Evolutionary conservation across 2,329 filamentous ascomycete genomes (phyloP).

Genomic region (Verticillium alfalfae): DNA sequence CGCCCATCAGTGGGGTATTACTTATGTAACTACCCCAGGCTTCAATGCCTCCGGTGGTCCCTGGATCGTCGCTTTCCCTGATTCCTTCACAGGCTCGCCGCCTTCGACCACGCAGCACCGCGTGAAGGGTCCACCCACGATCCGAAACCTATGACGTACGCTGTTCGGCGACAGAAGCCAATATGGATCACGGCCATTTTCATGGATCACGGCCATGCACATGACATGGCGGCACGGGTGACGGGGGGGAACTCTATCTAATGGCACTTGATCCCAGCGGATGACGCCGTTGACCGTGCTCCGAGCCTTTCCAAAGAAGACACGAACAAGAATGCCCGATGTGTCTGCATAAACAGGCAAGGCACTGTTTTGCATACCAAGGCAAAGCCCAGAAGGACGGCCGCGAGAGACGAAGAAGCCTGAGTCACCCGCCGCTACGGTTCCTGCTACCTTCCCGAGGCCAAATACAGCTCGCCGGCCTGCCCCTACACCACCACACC

Average conservation of each 20-base stretch:
- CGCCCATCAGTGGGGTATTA: too few relatives aligned
- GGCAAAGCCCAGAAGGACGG: neutral
- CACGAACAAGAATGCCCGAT: too few relatives aligned
- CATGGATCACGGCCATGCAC: neutral
- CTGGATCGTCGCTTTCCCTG: neutral
- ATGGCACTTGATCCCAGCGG: neutral
- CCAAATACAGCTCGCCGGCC: neutral
- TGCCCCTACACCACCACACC: neutral
- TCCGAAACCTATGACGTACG: neutral
- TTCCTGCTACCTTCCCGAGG: neutral
- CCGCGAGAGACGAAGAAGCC: neutral
- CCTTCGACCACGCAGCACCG: neutral
- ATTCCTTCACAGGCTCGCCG: neutral
- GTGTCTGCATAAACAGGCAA: neutral
- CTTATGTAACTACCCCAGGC: neutral
- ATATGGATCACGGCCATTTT: neutral
- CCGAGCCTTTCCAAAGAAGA: neutral
- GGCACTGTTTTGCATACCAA: neutral
- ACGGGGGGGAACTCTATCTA: too few relatives aligned
- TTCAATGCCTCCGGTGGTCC: neutral
- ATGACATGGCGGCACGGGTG: neutral
- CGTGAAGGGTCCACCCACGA: neutral
- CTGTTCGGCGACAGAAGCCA: neutral
- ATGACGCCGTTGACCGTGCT: neutral
- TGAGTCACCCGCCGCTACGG: neutral